Conservation (phyloP, 176 grass and related monocot genomes). For the Rhipidocladum racemiflorum region DNA sequence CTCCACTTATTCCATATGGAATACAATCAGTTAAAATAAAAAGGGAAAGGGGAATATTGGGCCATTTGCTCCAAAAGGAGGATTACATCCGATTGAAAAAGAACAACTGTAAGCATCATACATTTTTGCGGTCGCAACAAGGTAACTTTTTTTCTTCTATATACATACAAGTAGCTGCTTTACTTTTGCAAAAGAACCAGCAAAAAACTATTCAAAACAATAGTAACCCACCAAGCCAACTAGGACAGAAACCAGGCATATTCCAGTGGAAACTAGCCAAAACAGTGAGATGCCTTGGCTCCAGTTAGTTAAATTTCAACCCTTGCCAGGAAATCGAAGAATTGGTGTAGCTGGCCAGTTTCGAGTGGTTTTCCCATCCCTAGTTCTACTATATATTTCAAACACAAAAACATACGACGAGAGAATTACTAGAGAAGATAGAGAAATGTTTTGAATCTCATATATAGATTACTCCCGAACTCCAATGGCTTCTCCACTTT, state of each 20-base stretch:
- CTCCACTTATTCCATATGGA: background rate
- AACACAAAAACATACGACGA: background rate
- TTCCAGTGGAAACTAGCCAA: background rate
- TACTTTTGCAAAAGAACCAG: background rate
- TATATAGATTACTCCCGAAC: background rate
- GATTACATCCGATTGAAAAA: background rate
- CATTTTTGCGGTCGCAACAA: background rate
- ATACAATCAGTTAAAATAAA: background rate
- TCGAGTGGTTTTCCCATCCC: background rate
- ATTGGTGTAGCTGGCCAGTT: background rate
- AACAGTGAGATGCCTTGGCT: background rate
- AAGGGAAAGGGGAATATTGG: background rate
- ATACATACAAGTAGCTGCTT: background rate
- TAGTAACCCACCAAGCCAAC: background rate
- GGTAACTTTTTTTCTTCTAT: background rate
- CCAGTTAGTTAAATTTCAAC: background rate
- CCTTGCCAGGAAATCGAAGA: background rate
- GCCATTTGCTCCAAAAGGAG: background rate
- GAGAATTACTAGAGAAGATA: background rate
- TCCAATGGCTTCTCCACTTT: background rate
- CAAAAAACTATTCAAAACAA: background rate
- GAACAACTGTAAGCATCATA: background rate
- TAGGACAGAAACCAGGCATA: background rate
- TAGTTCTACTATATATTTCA: background rate
- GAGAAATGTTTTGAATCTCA: background rate